Evolutionary conservation across 192 early-diverging fungal genomes (phyloP).

Genomic region (Coemansia sp.): DNA sequence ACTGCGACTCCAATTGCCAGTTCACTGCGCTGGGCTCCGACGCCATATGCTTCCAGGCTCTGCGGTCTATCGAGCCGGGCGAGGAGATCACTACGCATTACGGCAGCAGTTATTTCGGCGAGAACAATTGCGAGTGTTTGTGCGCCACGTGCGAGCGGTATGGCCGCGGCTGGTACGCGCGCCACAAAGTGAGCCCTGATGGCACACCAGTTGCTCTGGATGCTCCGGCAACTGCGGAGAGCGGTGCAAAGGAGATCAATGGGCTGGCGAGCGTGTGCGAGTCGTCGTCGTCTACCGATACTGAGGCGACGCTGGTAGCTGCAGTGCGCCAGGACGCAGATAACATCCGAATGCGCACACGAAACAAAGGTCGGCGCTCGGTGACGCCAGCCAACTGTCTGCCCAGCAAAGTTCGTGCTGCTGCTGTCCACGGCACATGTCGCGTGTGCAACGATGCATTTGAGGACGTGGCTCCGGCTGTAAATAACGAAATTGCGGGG

Average conservation of each 20-base stretch:
- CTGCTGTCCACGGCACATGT: background rate
- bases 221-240: background rate
- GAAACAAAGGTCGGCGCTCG: slow-evolving; percentile 40
- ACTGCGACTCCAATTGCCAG: slow-evolving; percentile 66
- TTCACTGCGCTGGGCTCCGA: slow-evolving; percentile 46
- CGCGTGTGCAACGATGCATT: slow-evolving; percentile 12
- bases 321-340: background rate
- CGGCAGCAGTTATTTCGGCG: slow-evolving; percentile 67
- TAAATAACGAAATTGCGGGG: background rate
- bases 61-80: slow-evolving; percentile 62
- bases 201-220: background rate
- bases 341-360: slow-evolving; percentile 24
- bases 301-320: slow-evolving; percentile 16
- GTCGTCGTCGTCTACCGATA: slow-evolving; percentile 23
- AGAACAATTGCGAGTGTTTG: slow-evolving; percentile 65
- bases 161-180: slow-evolving; percentile 40
- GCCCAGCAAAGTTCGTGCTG: slow-evolving; percentile 4
- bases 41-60: slow-evolving; percentile 67
- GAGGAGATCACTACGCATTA: slow-evolving; percentile 73
- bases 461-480: background rate
- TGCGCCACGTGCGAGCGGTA: slow-evolving; percentile 73
- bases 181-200: background rate
- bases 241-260: background rate
- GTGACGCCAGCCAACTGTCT: slow-evolving; percentile 34
- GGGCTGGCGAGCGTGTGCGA: background rate